Evolutionary conservation across 1,284 basidiomycete species (phyloP).

Genomic region (Ustilago nuda): DNA sequence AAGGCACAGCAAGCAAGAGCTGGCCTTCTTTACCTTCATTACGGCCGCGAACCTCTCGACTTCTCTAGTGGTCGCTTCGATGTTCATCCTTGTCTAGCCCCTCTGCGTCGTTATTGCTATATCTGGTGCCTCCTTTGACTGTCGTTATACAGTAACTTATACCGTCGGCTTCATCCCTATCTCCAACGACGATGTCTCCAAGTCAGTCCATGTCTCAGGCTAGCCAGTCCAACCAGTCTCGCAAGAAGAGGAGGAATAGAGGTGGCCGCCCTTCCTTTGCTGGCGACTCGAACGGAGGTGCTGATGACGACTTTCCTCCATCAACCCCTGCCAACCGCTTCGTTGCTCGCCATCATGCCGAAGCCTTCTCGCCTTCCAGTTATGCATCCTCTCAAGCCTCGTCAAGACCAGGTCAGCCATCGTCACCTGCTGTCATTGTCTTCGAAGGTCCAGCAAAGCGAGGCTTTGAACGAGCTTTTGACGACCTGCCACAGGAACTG

Average conservation of each 20-base stretch:
- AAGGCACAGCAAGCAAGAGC: background rate
- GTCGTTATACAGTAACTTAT: background rate
- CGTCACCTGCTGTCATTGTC: conserved; percentile 39
- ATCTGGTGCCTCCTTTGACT: background rate
- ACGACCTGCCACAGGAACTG: conserved; percentile 34
- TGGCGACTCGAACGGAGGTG: background rate
- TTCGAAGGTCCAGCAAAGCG: conserved; percentile 36
- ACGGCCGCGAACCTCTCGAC: too few species aligned
- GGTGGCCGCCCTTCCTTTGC: conserved; percentile 7
- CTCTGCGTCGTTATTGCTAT: background rate
- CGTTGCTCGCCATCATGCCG: conserved; percentile 2
- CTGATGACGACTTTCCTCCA: conserved; percentile 5
- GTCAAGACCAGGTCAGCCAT: conserved; percentile 13
- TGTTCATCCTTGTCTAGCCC: background rate
- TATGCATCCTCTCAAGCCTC: conserved; percentile 24
- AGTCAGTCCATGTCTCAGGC: conserved; percentile 1
- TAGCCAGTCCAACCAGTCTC: background rate
- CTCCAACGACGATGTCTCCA: background rate
- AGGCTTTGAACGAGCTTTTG: conserved; percentile 43
- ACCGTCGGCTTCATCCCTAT: background rate
- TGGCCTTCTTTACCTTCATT: background rate
- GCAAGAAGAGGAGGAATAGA: background rate
- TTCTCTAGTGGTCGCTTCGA: background rate
- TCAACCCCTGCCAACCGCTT: conserved; percentile 32
- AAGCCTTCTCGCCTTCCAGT: conserved; percentile 29